Percentiles rank a stretch among this genome's conserved stretches.
Evolutionary conservation across 2,329 filamentous ascomycete species (phyloP).

Genomic region (Penicillium sp.): DNA sequence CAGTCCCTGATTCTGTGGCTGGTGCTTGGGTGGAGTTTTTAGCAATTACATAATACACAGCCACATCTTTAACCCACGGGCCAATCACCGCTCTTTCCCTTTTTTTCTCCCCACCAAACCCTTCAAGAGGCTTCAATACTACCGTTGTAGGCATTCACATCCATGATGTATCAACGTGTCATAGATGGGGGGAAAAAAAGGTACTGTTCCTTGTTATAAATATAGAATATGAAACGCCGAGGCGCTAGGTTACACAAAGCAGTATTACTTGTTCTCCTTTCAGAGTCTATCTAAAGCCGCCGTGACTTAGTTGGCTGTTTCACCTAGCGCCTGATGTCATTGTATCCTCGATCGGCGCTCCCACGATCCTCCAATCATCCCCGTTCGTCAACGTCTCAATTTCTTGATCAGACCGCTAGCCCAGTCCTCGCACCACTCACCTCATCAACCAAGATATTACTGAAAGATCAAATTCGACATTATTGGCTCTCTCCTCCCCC

Average conservation of each 20-base stretch:
- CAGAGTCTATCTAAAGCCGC: constrained; percentile 15
- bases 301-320: constrained; percentile 26
- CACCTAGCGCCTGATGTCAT: constrained; percentile 42
- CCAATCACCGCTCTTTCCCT: constrained; percentile 16
- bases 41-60: not conserved
- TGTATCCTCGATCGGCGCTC: constrained; percentile 25
- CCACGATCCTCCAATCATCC: constrained; percentile 31
- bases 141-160: not conserved
- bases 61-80: constrained; percentile 6
- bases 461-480: not conserved
- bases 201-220: not conserved
- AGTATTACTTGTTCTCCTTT: not conserved
- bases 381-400: constrained; percentile 17
- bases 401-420: constrained; percentile 14
- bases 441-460: constrained; percentile 27
- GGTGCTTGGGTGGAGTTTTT: not conserved
- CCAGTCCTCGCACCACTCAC: constrained; percentile 28
- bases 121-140: not conserved
- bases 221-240: not conserved
- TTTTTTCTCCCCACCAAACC: not conserved
- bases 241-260: not conserved
- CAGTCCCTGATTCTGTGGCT: not conserved
- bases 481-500: constrained; percentile 8
- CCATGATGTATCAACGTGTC: not conserved
- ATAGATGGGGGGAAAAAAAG: not conserved